phyloP scores from a whole-genome alignment of 75 land plant species.

The Cunninghamia lanceolata region DNA sequence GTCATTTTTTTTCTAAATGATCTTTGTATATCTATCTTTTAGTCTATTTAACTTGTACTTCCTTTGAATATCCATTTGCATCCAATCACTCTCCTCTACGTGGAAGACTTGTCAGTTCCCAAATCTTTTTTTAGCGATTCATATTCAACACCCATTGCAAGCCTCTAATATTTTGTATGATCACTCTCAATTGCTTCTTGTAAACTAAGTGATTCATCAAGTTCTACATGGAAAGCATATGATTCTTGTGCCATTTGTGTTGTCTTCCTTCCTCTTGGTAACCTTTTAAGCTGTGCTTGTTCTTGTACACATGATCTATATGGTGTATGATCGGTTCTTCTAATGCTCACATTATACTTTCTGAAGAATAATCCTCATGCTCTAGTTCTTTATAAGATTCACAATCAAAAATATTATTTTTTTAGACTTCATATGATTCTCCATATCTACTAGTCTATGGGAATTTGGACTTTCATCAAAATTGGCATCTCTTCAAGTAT shows the following conservation, averaged over 20 bases:
- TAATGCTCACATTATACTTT: too few relatives aligned
- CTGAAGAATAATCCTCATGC: too few relatives aligned
- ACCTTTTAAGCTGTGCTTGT: not conserved
- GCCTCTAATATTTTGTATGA: not conserved
- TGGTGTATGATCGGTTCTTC: too few relatives aligned
- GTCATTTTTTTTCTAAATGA: constrained; percentile 12
- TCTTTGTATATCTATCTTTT: constrained; percentile 7
- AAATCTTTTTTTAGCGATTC: not conserved
- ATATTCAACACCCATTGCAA: not conserved
- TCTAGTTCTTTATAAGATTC: too few relatives aligned
- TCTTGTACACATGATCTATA: not conserved
- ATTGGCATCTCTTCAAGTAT: too few relatives aligned
- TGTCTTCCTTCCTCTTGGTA: not conserved
- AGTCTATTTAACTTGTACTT: constrained; percentile 18
- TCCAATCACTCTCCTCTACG: not conserved
- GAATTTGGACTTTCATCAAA: too few relatives aligned
- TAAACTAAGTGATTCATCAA: too few relatives aligned
- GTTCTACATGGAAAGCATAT: too few relatives aligned
- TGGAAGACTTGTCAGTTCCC: not conserved
- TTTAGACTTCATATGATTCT: too few relatives aligned
- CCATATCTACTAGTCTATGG: too few relatives aligned
- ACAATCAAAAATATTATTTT: too few relatives aligned
- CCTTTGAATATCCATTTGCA: too few relatives aligned
- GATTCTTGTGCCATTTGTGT: not conserved
- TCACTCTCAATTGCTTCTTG: not conserved